Evolutionary conservation across 2,329 filamentous ascomycete genomes (phyloP).

Genomic region (Stagonosporopsis tanaceti): DNA sequence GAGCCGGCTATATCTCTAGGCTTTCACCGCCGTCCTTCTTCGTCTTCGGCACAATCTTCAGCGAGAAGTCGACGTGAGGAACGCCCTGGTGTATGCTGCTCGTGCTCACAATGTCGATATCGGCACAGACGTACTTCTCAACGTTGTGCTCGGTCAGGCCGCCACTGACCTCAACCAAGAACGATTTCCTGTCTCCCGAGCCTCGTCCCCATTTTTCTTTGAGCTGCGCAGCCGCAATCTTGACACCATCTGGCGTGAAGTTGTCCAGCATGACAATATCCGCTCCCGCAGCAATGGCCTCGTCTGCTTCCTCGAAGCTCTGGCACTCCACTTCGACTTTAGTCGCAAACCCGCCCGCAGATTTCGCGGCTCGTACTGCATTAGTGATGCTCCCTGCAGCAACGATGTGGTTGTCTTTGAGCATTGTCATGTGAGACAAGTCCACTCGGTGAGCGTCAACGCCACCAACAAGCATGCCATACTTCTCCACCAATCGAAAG

Average conservation of each 20-base stretch:
- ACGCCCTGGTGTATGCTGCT: conserved; percentile 97
- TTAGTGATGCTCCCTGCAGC: conserved; percentile 82
- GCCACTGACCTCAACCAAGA: conserved; percentile 91
- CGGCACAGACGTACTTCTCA: conserved; percentile 75
- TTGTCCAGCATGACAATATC: conserved; percentile 99
- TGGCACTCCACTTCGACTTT: conserved; percentile 98
- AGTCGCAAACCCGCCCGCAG: conserved; percentile 84
- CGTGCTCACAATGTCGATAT: conserved; percentile 95
- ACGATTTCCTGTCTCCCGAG: conserved; percentile 64
- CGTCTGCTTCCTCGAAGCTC: conserved; percentile 85
- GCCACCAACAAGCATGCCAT: conserved; percentile 94
- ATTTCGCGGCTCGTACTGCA: conserved; percentile 83
- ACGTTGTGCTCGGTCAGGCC: conserved; percentile 88
- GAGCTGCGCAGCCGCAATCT: conserved; percentile 74
- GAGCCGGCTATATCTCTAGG: conserved; percentile 9
- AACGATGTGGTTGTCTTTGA: conserved; percentile 99
- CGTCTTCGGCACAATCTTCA: conserved; percentile 75
- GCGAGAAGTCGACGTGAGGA: conserved; percentile 90
- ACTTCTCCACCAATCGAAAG: conserved; percentile 95
- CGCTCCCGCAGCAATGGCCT: conserved; percentile 88
- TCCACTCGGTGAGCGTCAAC: conserved; percentile 93
- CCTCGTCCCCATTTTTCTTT: conserved; percentile 80
- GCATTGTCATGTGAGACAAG: conserved; percentile 90
- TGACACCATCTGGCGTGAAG: conserved; percentile 82
- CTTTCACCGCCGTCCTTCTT: conserved; percentile 33